Conservation (phyloP, 2,329 filamentous ascomycete genomes). For the Scedosporium minutisporum region DNA sequence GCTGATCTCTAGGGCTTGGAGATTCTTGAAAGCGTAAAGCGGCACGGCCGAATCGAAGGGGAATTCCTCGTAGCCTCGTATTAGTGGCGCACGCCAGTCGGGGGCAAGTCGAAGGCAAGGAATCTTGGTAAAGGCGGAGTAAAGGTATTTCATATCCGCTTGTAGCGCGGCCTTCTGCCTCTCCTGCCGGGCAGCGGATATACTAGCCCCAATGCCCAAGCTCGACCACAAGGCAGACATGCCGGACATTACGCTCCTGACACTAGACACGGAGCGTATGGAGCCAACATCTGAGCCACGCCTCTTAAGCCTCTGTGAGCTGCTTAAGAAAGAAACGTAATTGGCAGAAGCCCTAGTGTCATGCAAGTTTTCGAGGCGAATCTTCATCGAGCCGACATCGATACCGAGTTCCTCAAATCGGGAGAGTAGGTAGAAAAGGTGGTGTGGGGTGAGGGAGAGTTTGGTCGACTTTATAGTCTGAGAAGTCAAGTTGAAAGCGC, state of each 20-base stretch:
- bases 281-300: conserved; percentile 77
- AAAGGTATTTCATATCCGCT: conserved; percentile 87
- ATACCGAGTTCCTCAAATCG: conserved; percentile 91
- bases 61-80: conserved; percentile 92
- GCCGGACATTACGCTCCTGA: conserved; percentile 93
- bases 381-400: conserved; percentile 88
- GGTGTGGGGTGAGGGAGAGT: conserved; percentile 86
- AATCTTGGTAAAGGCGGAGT: conserved; percentile 97
- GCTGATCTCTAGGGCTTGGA: conserved; percentile 86
- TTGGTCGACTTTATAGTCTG: conserved; percentile 81
- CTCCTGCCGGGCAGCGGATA: conserved; percentile 72
- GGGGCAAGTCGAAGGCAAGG: conserved; percentile 81
- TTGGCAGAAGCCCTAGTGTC: conserved; percentile 77
- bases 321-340: conserved; percentile 91
- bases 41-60: conserved; percentile 96
- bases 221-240: conserved; percentile 91
- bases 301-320: conserved; percentile 70
- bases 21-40: conserved; percentile 93
- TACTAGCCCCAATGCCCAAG: conserved; percentile 71
- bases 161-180: conserved; percentile 80
- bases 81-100: conserved; percentile 85
- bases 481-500: conserved; percentile 75
- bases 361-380: conserved; percentile 89
- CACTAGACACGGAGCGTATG: conserved; percentile 90
- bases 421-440: conserved; percentile 91